Evolutionary conservation across 78 protist species (phyloP), one percentile per base, ranked within the genome.

Genomic region (Dictyostelium capitatum): DNA sequence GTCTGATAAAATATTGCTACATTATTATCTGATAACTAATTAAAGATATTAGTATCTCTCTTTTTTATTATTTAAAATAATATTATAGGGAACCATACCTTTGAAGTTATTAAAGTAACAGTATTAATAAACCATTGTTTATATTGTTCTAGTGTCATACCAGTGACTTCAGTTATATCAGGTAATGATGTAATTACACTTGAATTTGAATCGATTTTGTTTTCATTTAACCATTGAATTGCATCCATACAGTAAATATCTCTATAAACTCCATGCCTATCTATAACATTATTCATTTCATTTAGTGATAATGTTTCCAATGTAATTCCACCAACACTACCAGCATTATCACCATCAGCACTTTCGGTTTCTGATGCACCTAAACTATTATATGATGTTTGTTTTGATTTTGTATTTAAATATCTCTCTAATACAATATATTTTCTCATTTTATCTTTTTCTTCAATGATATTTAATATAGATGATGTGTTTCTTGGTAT

Each of bases 1-100:
- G 93, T 77, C 77, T 87, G 93, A 87, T 87, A 87, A 54, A 87
- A 65, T n/a, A 87, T 87, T 30, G 84, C 93, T 3, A 87, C 93
- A 87, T 87, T 87, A 3, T 74, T 74, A 30, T 87, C 84, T 28
- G 56, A 43, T 25, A 83, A 83, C 91, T 83, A 54, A 7, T 10
- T n/a, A 43, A 20, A 25, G n/a, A 59, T 59, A 17, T 7, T 23
- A 59, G 41, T 17, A 8, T 37, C 43, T 37, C 43, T 37, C 43
- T 3, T 37, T 37, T 3, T 37, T 37, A 37, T 37, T 37, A 2
- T 37, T 1, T 23, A 59, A 19, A 19, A 46, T 72, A 19, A 41
- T 32, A 72, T 20, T 54, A 46, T 43, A 8, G 10, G 7, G 0
- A 9, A 47, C 25, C 62, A 74, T 64, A 87, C 79, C 20, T 87